Base-by-base conservation (phyloP, 1,284 basidiomycete species). In the Inonotus obliquus region DNA sequence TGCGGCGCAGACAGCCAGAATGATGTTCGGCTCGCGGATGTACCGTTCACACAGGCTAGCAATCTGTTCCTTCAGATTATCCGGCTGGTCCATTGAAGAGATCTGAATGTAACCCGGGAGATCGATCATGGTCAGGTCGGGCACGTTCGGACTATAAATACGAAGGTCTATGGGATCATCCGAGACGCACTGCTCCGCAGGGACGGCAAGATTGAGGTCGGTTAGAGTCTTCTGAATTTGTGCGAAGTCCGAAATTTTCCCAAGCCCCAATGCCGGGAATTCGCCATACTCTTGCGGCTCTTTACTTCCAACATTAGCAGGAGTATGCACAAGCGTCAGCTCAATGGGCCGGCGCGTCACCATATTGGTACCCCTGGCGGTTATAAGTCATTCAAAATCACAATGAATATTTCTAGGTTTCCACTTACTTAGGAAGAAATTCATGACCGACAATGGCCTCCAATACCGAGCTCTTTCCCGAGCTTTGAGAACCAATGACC, bases 381-480 rank as follows among this genome's bases (percentile, higher is more conserved):
- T 13, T 27, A 45, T 51, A 10, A 63, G 49, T 45, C 51, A 32
- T 9, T 32, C 32, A 32, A 19, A 32, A 32, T 21, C n/a, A 5
- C 25, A 32, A 29, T 13, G 27, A 39, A 35, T 17, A 32, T 44
- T 27, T 53, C 45, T 23, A 64, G 49, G 35, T 66, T 39, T 7
- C 52, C 67, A 76, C 86, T 67, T 67, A 96, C 94, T 99, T 99
- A 41, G 96, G 97, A 45, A 99, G 77, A 74, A 99, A 99, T 73
- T 99, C 95, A 66, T 98, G 94, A 0, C 96, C 97, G 23, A 99
- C 97, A 66, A 99, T 94, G 1, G 97, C 91, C 74, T 99, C 96
- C 59, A 99, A 78, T 0, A 99, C 97, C 27, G 92, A 96, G 69
- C 94, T 96, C 81, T 99, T 99, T 4, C 96, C 96, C 3, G 93